A percentile compares a stretch with the other conserved stretches of the same genome.
These are phyloP conservation scores for Lichtheimia corymbifera DNA, from an alignment of 371 early-diverging fungal species.

Conservation along the genomic window DNA sequence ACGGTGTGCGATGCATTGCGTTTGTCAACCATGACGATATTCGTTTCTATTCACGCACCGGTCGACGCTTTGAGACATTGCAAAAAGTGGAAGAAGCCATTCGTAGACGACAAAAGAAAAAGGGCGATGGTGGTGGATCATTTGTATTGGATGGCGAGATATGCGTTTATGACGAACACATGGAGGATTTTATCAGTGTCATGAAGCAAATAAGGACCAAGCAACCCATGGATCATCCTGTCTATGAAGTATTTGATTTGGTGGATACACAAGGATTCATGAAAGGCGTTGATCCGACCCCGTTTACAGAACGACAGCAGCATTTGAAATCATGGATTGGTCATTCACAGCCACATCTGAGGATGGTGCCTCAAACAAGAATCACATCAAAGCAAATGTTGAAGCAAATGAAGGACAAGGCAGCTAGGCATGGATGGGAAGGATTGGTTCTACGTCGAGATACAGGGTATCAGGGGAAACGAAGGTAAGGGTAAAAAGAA, in stretches of 20 bases:
- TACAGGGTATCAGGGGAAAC: conserved; percentile 53
- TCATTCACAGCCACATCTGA: conserved; percentile 19
- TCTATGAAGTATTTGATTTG: conserved; percentile 61
- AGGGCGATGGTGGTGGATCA: neutral
- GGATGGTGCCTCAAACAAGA: conserved; percentile 35
- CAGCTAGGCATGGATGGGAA: conserved; percentile 54
- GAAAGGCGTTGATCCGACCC: conserved; percentile 21
- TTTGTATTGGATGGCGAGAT: conserved; percentile 63
- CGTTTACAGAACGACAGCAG: conserved; percentile 36
- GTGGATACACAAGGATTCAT: conserved; percentile 37
- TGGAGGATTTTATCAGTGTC: conserved; percentile 33
- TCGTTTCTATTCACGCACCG: conserved; percentile 52
- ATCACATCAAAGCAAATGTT: conserved; percentile 30
- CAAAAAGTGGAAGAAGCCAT: conserved; percentile 36
- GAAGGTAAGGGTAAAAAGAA: conserved; percentile 35
- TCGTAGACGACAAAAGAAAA: conserved; percentile 8
- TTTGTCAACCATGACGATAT: conserved; percentile 28
- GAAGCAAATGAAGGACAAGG: conserved; percentile 24
- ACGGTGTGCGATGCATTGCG: conserved; percentile 60
- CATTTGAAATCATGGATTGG: conserved; percentile 22
- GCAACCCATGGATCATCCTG: conserved; percentile 34
- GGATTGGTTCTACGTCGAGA: conserved; percentile 59
- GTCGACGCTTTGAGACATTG: conserved; percentile 39
- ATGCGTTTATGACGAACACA: conserved; percentile 38
- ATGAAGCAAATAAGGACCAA: conserved; percentile 32